These are phyloP conservation scores for Aspergillus sojae DNA, from an alignment of 2,329 filamentous ascomycete species.

Conservation along the genomic window DNA sequence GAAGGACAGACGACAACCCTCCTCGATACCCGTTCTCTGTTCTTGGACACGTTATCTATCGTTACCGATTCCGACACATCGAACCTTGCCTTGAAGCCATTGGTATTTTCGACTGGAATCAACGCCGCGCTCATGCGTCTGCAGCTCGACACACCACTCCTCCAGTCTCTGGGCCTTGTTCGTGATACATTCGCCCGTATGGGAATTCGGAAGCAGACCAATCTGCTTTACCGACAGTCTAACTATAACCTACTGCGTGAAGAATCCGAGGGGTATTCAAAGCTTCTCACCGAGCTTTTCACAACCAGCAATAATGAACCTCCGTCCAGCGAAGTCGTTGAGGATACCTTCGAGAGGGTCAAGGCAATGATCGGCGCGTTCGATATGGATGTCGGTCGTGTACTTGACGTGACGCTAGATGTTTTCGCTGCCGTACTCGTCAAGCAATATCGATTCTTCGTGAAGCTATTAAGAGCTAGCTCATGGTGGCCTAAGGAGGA, in stretches of 20 bases:
- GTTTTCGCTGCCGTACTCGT: constrained; percentile 93
- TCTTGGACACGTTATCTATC: constrained; percentile 81
- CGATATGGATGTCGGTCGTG: constrained; percentile 91
- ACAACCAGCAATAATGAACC: constrained; percentile 77
- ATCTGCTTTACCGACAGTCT: constrained; percentile 89
- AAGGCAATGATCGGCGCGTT: constrained; percentile 96
- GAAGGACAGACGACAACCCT: constrained; percentile 42
- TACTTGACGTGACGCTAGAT: constrained; percentile 90
- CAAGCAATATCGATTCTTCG: constrained; percentile 90
- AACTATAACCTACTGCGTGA: constrained; percentile 96
- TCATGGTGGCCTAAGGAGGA: constrained; percentile 91
- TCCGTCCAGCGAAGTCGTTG: constrained; percentile 74
- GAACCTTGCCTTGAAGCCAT: constrained; percentile 62
- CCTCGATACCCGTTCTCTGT: constrained; percentile 69
- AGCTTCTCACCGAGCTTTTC: constrained; percentile 93
- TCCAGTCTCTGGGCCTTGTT: constrained; percentile 77
- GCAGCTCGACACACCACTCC: constrained; percentile 75
- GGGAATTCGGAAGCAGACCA: constrained; percentile 86
- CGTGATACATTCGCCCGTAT: constrained; percentile 81
- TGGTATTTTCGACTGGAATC: constrained; percentile 73
- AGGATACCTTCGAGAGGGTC: constrained; percentile 85
- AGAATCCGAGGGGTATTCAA: constrained; percentile 95
- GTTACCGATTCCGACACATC: constrained; percentile 71
- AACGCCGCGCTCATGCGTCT: constrained; percentile 73
- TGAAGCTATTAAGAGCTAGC: constrained; percentile 86